These are phyloP conservation scores for Apiospora arundinis DNA, from an alignment of 2,329 filamentous ascomycete genomes.

Conservation along the genomic window DNA sequence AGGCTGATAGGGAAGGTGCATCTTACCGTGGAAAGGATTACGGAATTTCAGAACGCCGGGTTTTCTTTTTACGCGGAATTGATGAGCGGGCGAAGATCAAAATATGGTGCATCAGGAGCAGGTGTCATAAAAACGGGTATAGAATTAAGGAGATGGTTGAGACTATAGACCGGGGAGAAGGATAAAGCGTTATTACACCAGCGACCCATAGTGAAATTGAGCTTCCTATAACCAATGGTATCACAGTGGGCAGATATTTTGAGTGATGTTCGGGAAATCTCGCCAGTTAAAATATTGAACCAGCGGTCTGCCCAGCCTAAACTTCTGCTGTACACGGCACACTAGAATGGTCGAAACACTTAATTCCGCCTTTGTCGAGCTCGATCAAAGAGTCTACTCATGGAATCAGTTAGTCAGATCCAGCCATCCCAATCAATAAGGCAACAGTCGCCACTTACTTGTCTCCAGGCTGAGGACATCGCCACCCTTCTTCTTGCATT, in stretches of 20 bases:
- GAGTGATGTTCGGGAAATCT: not conserved
- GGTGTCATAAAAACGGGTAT: not conserved
- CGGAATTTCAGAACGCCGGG: not conserved
- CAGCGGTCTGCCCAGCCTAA: not conserved
- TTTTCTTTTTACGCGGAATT: not conserved
- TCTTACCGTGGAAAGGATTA: too few relatives aligned
- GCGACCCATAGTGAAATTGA: not conserved
- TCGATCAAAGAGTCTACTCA: not conserved
- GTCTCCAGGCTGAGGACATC: not conserved
- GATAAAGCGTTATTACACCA: not conserved
- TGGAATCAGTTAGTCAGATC: not conserved
- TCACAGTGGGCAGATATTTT: not conserved
- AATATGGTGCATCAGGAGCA: not conserved
- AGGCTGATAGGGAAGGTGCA: not conserved
- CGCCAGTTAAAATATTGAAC: not conserved
- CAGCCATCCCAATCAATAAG: not conserved
- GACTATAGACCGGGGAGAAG: not conserved
- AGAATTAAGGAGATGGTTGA: not conserved
- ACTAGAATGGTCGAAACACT: not conserved
- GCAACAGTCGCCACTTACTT: not conserved
- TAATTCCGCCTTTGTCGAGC: not conserved
- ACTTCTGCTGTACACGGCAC: not conserved
- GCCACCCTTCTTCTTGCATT: conserved; percentile 4
- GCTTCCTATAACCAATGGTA: not conserved
- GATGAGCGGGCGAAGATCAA: not conserved